phyloP scores from a whole-genome alignment of 495 filamentous ascomycete species.

The Xylaria flabelliformis region DNA sequence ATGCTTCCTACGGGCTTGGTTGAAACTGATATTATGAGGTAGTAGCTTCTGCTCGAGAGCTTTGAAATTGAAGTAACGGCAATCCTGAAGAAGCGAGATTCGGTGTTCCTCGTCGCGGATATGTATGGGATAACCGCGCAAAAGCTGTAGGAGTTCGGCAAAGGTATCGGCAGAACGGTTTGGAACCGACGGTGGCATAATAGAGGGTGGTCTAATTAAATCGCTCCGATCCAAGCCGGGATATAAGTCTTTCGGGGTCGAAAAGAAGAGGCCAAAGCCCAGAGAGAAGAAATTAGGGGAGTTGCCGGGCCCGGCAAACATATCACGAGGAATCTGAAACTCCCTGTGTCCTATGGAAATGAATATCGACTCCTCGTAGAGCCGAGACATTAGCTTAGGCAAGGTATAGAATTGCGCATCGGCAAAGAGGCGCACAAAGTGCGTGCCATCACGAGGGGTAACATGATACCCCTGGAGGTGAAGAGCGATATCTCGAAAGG shows the following conservation, averaged over 20 bases:
- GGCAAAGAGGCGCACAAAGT: slow-evolving; percentile 91
- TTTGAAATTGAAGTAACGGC: slow-evolving; percentile 90
- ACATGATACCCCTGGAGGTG: slow-evolving; percentile 96
- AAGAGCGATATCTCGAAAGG: slow-evolving; percentile 85
- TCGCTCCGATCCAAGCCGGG: slow-evolving; percentile 80
- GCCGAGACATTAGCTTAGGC: slow-evolving; percentile 86
- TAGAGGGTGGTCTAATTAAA: slow-evolving; percentile 88
- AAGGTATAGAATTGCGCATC: slow-evolving; percentile 97
- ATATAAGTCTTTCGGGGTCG: slow-evolving; percentile 78
- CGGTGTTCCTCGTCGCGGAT: slow-evolving; percentile 83
- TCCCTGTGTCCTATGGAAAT: slow-evolving; percentile 83
- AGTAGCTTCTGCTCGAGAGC: slow-evolving; percentile 90
- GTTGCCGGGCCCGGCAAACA: slow-evolving; percentile 85
- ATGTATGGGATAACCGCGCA: slow-evolving; percentile 84
- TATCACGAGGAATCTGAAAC: slow-evolving; percentile 89
- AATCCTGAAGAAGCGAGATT: slow-evolving; percentile 79
- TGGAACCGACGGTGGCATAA: slow-evolving; percentile 80
- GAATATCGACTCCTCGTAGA: slow-evolving; percentile 93
- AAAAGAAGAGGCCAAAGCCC: slow-evolving; percentile 90
- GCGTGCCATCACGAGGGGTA: slow-evolving; percentile 76
- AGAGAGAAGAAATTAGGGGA: slow-evolving; percentile 95
- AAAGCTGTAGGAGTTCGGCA: slow-evolving; percentile 78
- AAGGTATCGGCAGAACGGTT: slow-evolving; percentile 82
- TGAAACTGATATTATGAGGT: slow-evolving; percentile 76
- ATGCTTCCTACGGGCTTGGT: slow-evolving; percentile 65